These are phyloP conservation scores for Przewalskia tangutica DNA, from an alignment of 257 asterid genomes.

Conservation along the genomic window DNA sequence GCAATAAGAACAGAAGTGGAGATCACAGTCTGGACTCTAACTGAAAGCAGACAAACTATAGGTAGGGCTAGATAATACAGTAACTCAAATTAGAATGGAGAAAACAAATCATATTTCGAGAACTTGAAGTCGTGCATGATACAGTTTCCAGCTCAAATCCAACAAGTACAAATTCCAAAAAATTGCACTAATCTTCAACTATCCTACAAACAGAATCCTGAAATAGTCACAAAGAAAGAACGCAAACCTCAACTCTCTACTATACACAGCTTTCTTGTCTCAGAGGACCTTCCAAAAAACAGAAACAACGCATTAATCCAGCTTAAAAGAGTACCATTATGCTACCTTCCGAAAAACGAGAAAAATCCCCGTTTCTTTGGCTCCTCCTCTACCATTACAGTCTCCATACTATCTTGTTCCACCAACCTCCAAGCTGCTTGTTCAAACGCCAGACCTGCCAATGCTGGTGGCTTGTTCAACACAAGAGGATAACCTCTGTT, in stretches of 20 bases:
- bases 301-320: not conserved
- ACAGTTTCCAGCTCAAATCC: constrained; percentile 4
- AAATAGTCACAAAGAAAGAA: constrained; percentile 14
- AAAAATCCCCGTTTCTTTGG: constrained; percentile 90
- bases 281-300: not conserved
- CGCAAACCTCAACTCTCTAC: constrained; percentile 22
- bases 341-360: constrained; percentile 82
- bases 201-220: constrained; percentile 4
- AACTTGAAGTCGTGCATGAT: not conserved
- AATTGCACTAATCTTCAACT: constrained; percentile 5
- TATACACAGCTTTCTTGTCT: constrained; percentile 21
- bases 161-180: constrained; percentile 1
- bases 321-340: not conserved
- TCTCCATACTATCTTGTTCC: constrained; percentile 98
- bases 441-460: constrained; percentile 92
- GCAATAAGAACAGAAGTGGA: not conserved
- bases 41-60: not conserved
- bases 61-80: not conserved
- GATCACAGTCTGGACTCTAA: not conserved
- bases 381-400: constrained; percentile 89
- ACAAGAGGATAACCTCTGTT: constrained; percentile 87
- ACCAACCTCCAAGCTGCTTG: constrained; percentile 99
- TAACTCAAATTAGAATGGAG: not conserved
- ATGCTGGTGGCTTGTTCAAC: constrained; percentile 83
- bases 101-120: not conserved